A percentile compares a stretch with the other conserved stretches of the same genome.
phyloP scores from a whole-genome alignment of 768 basidiomycete species.

The Tricholoma bakamatsutake region DNA sequence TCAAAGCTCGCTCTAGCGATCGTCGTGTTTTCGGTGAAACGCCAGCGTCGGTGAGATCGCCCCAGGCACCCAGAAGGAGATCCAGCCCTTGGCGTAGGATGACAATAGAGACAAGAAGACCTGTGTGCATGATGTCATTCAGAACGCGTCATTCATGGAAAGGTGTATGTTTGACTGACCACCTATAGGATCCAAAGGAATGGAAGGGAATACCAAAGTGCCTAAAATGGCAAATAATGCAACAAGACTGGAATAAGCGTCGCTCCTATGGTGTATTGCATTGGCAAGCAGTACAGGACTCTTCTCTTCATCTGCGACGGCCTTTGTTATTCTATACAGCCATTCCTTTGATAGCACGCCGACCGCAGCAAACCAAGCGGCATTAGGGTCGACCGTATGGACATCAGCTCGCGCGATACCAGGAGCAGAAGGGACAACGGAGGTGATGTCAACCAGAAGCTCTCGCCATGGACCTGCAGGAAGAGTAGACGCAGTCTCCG shows the following conservation, averaged over 20 bases:
- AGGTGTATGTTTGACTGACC: conserved; percentile 40
- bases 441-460: conserved; percentile 50
- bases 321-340: conserved; percentile 84
- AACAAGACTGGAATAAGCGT: conserved; percentile 89
- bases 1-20: conserved; percentile 49
- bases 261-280: conserved; percentile 95
- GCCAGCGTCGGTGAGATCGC: conserved; percentile 81
- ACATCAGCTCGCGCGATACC: conserved; percentile 48
- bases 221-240: conserved; percentile 92
- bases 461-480: conserved; percentile 61
- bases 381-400: conserved; percentile 81
- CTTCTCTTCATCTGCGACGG: conserved; percentile 86
- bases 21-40: conserved; percentile 51
- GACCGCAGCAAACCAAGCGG: conserved; percentile 90
- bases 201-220: conserved; percentile 76
- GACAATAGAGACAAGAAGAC: conserved; percentile 82
- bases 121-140: conserved; percentile 28
- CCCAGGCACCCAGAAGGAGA: conserved; percentile 63
- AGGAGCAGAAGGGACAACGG: conserved; percentile 50
- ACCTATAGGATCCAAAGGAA: conserved; percentile 91
- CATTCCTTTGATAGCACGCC: conserved; percentile 87
- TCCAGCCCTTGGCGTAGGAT: conserved; percentile 75
- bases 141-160: background rate
- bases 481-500: conserved; percentile 56
- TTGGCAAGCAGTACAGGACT: conserved; percentile 94